A percentile compares a stretch with the other conserved stretches of the same genome.
Evolutionary conservation across 139 green algal genomes (phyloP).

Genomic region (Picocystis salinarum): DNA sequence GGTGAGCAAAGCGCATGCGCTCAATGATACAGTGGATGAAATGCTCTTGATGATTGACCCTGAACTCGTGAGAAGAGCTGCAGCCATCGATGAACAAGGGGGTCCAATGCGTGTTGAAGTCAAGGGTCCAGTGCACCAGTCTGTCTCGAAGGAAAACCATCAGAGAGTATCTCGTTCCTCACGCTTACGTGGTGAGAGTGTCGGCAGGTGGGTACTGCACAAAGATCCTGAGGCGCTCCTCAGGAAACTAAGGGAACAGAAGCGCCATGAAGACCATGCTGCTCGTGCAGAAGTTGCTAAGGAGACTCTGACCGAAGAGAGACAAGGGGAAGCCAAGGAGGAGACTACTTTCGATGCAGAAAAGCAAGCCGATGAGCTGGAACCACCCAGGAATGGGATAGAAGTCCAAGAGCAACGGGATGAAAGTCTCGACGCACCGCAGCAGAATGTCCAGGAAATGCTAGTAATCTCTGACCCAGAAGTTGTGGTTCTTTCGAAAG

Average conservation of each 20-base stretch:
- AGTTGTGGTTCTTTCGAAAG: slow-evolving; percentile 1
- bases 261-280: too few relatives aligned
- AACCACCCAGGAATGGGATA: background rate
- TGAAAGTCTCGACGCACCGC: too few relatives aligned
- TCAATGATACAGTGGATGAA: background rate
- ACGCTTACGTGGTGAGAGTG: background rate
- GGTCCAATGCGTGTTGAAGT: background rate
- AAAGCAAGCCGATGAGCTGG: background rate
- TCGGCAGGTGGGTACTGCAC: background rate
- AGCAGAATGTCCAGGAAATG: too few relatives aligned
- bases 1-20: background rate
- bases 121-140: background rate
- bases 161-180: background rate
- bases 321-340: too few relatives aligned
- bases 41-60: background rate
- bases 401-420: background rate
- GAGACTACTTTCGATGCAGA: background rate
- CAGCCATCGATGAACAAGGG: too few relatives aligned
- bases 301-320: too few relatives aligned
- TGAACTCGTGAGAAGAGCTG: background rate
- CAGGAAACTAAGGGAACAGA: too few relatives aligned
- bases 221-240: background rate
- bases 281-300: too few relatives aligned
- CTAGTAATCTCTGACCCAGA: background rate
- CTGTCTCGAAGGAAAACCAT: background rate